phyloP scores from a whole-genome alignment of 495 filamentous ascomycete genomes.

The Talaromyces adpressus region DNA sequence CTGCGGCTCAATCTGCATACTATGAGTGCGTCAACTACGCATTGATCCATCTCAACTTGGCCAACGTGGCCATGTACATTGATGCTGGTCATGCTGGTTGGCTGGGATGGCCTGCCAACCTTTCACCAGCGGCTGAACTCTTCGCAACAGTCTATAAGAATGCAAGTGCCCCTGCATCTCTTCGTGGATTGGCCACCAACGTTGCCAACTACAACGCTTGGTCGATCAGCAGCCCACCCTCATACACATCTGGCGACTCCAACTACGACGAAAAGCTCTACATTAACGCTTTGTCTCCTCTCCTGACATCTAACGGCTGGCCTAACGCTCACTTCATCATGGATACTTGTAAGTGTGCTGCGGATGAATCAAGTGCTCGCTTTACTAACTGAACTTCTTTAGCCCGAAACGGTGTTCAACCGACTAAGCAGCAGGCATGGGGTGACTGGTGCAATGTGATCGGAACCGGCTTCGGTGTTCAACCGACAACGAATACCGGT shows the following conservation, averaged over 20 bases:
- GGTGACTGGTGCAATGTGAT: conserved; percentile 84
- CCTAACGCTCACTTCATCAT: conserved; percentile 70
- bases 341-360: conserved; percentile 39
- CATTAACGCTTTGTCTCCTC: conserved; percentile 57
- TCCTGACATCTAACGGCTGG: conserved; percentile 48
- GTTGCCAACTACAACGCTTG: conserved; percentile 73
- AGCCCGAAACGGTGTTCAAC: conserved; percentile 61
- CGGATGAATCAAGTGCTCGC: not conserved
- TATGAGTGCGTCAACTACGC: conserved; percentile 67
- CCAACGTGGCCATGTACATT: conserved; percentile 77
- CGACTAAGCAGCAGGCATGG: conserved; percentile 56
- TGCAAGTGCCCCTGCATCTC: conserved; percentile 54
- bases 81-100: conserved; percentile 68
- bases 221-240: conserved; percentile 34
- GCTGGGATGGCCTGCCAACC: conserved; percentile 78
- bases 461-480: conserved; percentile 64
- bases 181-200: conserved; percentile 73
- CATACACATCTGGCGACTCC: conserved; percentile 33
- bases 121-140: conserved; percentile 61
- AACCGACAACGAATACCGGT: conserved; percentile 54
- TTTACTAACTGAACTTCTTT: not conserved
- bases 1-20: conserved; percentile 56
- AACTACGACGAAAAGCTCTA: conserved; percentile 68
- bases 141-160: conserved; percentile 60
- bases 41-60: conserved; percentile 60